These are phyloP conservation scores for Manihot esculenta DNA, from an alignment of 441 rosid species.

Conservation along the genomic window DNA sequence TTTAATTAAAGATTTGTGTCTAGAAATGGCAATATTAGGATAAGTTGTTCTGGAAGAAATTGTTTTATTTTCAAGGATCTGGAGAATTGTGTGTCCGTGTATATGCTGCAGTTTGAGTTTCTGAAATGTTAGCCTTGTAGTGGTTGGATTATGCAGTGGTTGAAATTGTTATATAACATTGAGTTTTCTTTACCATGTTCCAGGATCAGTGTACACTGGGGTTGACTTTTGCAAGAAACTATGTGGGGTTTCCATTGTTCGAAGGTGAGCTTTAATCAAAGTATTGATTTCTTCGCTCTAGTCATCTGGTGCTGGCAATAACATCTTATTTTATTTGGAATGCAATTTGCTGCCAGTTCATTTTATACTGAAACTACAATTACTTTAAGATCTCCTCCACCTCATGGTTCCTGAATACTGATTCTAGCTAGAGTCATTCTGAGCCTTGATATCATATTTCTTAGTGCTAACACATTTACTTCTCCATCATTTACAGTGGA, in stretches of 20 bases:
- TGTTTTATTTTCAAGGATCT: neutral
- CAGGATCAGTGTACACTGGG: conserved; percentile 82
- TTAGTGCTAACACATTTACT: conserved; percentile 12
- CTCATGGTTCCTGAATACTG: conserved; percentile 8
- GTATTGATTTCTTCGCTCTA: conserved; percentile 33
- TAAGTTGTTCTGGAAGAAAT: neutral
- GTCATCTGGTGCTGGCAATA: conserved; percentile 14
- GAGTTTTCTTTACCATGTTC: conserved; percentile 24
- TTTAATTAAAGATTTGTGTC: neutral
- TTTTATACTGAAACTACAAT: conserved; percentile 12
- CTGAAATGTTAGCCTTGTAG: neutral
- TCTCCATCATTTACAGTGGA: conserved; percentile 51
- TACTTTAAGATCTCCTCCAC: conserved; percentile 11
- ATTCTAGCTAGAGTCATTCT: conserved; percentile 20
- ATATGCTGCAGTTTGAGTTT: neutral
- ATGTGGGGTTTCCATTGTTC: conserved; percentile 92
- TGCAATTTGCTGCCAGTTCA: conserved; percentile 1
- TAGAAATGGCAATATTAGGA: neutral
- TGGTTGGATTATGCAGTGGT: neutral
- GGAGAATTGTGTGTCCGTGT: neutral
- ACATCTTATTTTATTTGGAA: conserved; percentile 3
- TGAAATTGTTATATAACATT: neutral
- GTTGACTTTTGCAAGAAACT: conserved; percentile 98
- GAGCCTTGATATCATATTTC: conserved; percentile 15
- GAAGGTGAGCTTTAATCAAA: conserved; percentile 73